Base-by-base conservation (phyloP, 352 stramenopile species). In the Aphanomyces astaci region DNA sequence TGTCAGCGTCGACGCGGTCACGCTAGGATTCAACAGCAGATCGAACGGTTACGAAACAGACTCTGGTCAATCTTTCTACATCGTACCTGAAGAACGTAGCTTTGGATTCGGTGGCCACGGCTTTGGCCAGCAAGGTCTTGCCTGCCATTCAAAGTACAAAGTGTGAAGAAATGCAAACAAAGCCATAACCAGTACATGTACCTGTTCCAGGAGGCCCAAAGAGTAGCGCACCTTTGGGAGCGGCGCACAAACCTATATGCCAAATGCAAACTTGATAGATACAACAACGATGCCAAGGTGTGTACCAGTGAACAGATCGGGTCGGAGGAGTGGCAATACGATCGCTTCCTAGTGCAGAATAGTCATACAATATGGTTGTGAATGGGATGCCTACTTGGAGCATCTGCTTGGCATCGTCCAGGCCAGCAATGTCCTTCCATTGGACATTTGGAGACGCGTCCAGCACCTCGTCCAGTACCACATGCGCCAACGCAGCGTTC, bases 1-100 rank as follows among this genome's bases (percentile, higher is more conserved):
- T 13, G 89, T 96, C 46, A 96, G 72, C 3, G 86, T 87, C 4
- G 89, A 95, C 10, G 89, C 88, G 4, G 88, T 95, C 43, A 97
- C 90, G 32, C 81, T 95, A 48, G 64, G 76, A 24, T 19, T 3
- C 22, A 22, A 59, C 36, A 43, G 3, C 28, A 33, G 13, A 57
- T 57, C 11, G 1, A 64, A 28, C 43, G 36, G 60, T 48, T 13
- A 56, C 17, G 22, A 48, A 46, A 30, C 9, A 52, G 52, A 3
- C n/a, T n/a, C n/a, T n/a, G n/a, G n/a, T n/a, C n/a, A n/a, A n/a
- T n/a, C n/a, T n/a, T n/a, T n/a, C n/a, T n/a, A 31, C 28, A 27
- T 70, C 19, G 27, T 63, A 92, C 80, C 88, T 89, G 72, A 94
- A 92, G 48, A 92, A 92, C 0, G 86, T 94, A 31, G 86, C 84